Evolutionary conservation across 768 basidiomycete species (phyloP).

Genomic region (Trametes elegans): DNA sequence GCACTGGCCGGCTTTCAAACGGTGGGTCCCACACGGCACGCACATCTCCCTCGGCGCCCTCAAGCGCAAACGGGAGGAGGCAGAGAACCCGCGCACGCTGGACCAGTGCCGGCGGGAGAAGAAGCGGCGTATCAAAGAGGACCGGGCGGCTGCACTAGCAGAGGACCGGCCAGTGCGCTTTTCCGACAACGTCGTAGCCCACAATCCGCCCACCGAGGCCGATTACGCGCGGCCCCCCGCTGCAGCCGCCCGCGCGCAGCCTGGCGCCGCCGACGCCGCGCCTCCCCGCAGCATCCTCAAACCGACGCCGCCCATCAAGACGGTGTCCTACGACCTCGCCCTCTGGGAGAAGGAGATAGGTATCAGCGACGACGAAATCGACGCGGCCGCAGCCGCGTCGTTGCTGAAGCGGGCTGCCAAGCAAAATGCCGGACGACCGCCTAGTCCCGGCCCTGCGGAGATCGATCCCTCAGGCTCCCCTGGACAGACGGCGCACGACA

Average conservation of each 20-base stretch:
- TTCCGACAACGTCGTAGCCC: slow-evolving; percentile 1
- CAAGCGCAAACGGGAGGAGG: slow-evolving; percentile 10
- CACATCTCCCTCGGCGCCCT: slow-evolving; percentile 3
- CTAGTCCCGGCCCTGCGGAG: too few relatives aligned
- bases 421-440: too few relatives aligned
- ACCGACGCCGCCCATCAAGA: slow-evolving; percentile 7
- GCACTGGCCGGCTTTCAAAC: slow-evolving; percentile 5
- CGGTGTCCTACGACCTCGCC: slow-evolving; percentile 8
- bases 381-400: background rate
- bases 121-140: slow-evolving; percentile 4
- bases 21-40: background rate
- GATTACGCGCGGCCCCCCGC: background rate
- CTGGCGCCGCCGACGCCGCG: background rate
- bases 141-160: background rate
- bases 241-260: background rate
- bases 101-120: background rate
- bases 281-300: slow-evolving; percentile 13
- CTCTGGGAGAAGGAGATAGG: too few relatives aligned
- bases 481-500: too few relatives aligned
- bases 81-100: background rate
- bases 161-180: slow-evolving; percentile 10
- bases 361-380: background rate
- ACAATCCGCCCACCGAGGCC: background rate
- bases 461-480: too few relatives aligned
- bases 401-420: too few relatives aligned